Evolutionary conservation across 441 rosid species (phyloP).

Genomic region (Theobroma grandiflorum): DNA sequence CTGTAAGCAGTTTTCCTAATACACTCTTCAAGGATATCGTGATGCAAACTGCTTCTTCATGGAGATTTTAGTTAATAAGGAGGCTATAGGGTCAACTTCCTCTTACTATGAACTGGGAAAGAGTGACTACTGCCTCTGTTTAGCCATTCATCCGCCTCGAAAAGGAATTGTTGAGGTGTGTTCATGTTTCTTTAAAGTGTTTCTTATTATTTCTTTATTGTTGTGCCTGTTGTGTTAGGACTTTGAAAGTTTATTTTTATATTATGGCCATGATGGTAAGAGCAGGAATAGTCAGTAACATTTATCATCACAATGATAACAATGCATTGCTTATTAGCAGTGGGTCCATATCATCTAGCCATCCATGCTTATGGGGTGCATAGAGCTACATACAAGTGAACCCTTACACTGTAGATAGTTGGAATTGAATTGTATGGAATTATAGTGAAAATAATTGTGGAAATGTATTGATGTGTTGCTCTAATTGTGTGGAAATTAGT

Average conservation of each 20-base stretch:
- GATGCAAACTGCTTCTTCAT: too few relatives aligned
- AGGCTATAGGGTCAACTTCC: slow-evolving; percentile 58
- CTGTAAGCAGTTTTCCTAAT: too few relatives aligned
- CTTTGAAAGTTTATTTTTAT: not conserved
- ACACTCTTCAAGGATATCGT: too few relatives aligned
- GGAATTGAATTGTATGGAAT: not conserved
- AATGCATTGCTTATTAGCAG: not conserved
- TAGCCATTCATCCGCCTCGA: slow-evolving; percentile 95
- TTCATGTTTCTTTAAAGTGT: not conserved
- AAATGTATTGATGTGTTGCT: too few relatives aligned
- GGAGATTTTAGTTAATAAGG: too few relatives aligned
- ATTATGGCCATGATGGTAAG: not conserved
- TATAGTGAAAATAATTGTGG: too few relatives aligned
- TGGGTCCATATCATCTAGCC: not conserved
- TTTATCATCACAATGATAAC: not conserved
- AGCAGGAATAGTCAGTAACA: not conserved
- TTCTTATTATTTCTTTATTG: not conserved
- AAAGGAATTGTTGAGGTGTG: slow-evolving; percentile 93
- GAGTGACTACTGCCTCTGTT: slow-evolving; percentile 92
- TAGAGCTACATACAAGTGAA: not conserved
- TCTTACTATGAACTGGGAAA: slow-evolving; percentile 61
- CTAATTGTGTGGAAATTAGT: not conserved
- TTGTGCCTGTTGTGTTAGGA: not conserved
- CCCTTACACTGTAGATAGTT: not conserved
- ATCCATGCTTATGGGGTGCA: not conserved